Evolutionary conservation across 2,329 filamentous ascomycete species (phyloP), one percentile per base, ranked within the genome.

Genomic region (Xenosphaeropsis pyriputrescens): DNA sequence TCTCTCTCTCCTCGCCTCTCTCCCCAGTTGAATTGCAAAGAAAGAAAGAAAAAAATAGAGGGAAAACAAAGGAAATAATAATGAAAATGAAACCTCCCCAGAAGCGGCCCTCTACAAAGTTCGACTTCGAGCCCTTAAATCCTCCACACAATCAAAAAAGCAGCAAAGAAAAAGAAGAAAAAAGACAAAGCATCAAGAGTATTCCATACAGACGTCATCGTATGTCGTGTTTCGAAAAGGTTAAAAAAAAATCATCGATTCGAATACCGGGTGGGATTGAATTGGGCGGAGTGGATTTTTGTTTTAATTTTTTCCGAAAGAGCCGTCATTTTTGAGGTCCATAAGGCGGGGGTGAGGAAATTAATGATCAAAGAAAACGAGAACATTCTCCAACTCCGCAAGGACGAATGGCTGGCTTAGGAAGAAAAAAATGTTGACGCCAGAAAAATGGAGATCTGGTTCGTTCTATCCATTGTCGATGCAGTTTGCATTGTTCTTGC

Each of bases 1-100:
- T 38, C 29, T 35, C 26, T 37, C 35, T 39, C 37, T 36, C 32
- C 40, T 42, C 40, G 19, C 40, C 37, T 42, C 40, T 39, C 40
- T 39, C 40, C 40, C 40, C 36, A 15, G 15, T 37, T 15, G 22
- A 11, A 26, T 36, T 36, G 18, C 7, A 39, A 42, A 31, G 22
- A 18, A 39, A 29, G 29, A 26, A 33, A 34, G 33, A 43, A 40
- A 40, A 35, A 38, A 39, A 47, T n/a, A n/a, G n/a, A 49, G 40
- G 32, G 36, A 26, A 26, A 26, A 6, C 38, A 39, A 44, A 38
- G 33, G 46, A 42, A 36, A 29, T 35, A 49, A 42, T 41, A 39
- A 44, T n/a, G n/a, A n/a, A n/a, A n/a, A n/a, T n/a, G n/a, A 46
- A 47, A 47, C 51, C 50, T 51, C 51, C 51, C 50, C 51, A 51